Evolutionary conservation across 805 yeast species (phyloP).

Genomic region (Suhomyces kilbournensis): DNA sequence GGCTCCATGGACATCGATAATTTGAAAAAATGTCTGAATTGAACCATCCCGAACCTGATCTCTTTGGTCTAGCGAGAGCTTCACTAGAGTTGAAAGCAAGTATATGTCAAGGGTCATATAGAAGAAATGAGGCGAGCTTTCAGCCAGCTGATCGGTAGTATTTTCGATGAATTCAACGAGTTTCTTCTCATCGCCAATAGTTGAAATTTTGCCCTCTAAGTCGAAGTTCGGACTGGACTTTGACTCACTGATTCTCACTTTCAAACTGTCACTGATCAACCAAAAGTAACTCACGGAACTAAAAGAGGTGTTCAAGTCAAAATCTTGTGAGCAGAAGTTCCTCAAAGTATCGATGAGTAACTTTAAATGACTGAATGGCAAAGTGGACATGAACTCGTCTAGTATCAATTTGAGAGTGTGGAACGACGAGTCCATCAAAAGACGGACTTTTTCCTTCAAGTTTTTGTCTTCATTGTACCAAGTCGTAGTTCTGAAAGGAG

Average conservation of each 20-base stretch:
- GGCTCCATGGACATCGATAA: constrained; percentile 32
- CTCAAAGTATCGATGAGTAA: constrained; percentile 68
- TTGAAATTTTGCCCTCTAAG: background rate
- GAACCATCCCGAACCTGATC: constrained; percentile 88
- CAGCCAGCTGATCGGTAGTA: constrained; percentile 10
- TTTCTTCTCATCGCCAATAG: background rate
- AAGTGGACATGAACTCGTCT: constrained; percentile 74
- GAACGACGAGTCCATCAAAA: constrained; percentile 66
- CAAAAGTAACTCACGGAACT: constrained; percentile 90
- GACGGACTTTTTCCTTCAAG: constrained; percentile 46
- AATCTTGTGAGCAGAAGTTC: constrained; percentile 66
- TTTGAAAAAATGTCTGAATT: constrained; percentile 81
- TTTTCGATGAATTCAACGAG: constrained; percentile 7
- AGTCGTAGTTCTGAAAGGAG: constrained; percentile 47
- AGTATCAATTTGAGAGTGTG: constrained; percentile 79
- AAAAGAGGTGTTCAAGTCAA: constrained; percentile 83
- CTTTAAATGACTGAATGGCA: constrained; percentile 65
- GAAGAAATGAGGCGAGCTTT: constrained; percentile 17
- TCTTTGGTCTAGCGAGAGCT: constrained; percentile 61
- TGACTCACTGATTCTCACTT: constrained; percentile 14
- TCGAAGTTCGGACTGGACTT: background rate
- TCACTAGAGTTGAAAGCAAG: constrained; percentile 53
- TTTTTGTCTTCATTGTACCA: constrained; percentile 25
- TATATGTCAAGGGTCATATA: constrained; percentile 54
- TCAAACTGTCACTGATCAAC: constrained; percentile 76